Percentiles rank a stretch among this genome's conserved stretches.
These are phyloP conservation scores for Rhizopogon vinicolor DNA, from an alignment of 768 basidiomycete species.

Conservation along the genomic window DNA sequence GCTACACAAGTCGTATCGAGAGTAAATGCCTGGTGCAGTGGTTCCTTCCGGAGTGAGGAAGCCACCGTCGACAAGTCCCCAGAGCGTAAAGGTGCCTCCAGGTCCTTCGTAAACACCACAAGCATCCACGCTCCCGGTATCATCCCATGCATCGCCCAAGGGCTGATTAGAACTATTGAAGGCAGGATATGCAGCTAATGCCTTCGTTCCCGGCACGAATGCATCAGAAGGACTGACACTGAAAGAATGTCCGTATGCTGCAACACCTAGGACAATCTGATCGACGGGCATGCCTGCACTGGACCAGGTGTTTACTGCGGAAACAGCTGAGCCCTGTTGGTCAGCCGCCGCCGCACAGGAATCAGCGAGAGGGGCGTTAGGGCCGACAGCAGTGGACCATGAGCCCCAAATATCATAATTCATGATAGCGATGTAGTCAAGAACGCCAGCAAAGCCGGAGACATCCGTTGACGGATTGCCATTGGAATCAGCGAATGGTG, in stretches of 20 bases:
- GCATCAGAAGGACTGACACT: slow-evolving; percentile 20
- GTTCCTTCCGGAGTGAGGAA: slow-evolving; percentile 45
- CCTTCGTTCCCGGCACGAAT: slow-evolving; percentile 13
- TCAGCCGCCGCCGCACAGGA: slow-evolving; percentile 55
- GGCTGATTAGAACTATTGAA: slow-evolving; percentile 44
- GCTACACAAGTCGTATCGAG: slow-evolving; percentile 61
- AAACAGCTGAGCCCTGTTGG: slow-evolving; percentile 71
- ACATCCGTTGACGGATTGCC: slow-evolving; percentile 59
- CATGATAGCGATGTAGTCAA: slow-evolving; percentile 79
- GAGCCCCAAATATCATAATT: slow-evolving; percentile 64
- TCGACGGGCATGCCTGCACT: slow-evolving; percentile 66
- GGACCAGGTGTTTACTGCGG: slow-evolving; percentile 72
- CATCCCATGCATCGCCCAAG: slow-evolving; percentile 54
- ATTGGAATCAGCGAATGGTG: slow-evolving; percentile 57
- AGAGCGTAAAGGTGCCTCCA: slow-evolving; percentile 57
- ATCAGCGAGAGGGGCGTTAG: slow-evolving; percentile 82
- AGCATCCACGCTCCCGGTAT: slow-evolving; percentile 40
- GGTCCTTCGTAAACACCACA: slow-evolving; percentile 46
- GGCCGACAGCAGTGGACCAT: slow-evolving; percentile 54
- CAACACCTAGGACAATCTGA: slow-evolving; percentile 79
- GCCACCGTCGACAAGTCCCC: slow-evolving; percentile 54
- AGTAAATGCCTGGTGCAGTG: slow-evolving; percentile 48
- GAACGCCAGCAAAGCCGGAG: slow-evolving; percentile 55
- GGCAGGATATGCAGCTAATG: slow-evolving; percentile 44
- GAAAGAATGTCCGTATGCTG: slow-evolving; percentile 81